Percentiles rank a stretch among this genome's conserved stretches.
Conservation (phyloP, 805 yeast species). For the Saturnispora sanitii region DNA sequence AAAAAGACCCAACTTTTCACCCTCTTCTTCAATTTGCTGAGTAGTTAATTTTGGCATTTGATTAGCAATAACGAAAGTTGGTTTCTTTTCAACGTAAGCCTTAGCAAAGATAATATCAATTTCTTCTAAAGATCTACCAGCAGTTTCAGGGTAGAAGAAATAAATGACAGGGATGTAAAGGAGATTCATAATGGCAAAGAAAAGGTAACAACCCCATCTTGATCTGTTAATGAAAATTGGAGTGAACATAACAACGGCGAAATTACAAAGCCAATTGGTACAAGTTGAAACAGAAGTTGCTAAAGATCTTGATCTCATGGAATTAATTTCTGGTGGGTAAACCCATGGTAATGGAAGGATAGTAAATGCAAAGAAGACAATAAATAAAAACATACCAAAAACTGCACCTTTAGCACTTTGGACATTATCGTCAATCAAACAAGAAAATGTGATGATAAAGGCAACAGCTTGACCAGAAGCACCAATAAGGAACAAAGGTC, state of each 20-base stretch:
- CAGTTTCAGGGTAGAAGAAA: constrained; percentile 69
- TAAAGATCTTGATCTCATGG: constrained; percentile 58
- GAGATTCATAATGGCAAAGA: constrained; percentile 58
- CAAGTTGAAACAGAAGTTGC: constrained; percentile 54
- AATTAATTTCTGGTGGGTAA: constrained; percentile 59
- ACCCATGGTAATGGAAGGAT: constrained; percentile 42
- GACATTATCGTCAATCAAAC: constrained; percentile 31
- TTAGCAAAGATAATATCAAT: constrained; percentile 63
- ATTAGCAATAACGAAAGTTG: constrained; percentile 55
- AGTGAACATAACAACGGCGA: constrained; percentile 59
- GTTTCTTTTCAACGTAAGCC: constrained; percentile 44
- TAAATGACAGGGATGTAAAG: constrained; percentile 51
- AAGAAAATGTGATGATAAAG: constrained; percentile 40
- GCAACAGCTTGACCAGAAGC: constrained; percentile 41
- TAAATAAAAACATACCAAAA: constrained; percentile 52
- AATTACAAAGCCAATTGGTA: constrained; percentile 62
- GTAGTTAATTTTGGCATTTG: constrained; percentile 49
- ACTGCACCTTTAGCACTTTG: constrained; percentile 56
- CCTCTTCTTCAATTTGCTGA: constrained; percentile 52
- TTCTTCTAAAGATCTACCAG: constrained; percentile 67
- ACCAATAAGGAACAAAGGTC: constrained; percentile 38
- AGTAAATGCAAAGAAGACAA: constrained; percentile 44
- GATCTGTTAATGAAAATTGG: constrained; percentile 45
- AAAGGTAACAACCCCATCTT: constrained; percentile 57
- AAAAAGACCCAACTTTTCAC: constrained; percentile 43